phyloP scores from a whole-genome alignment of 257 asterid species.

The Dorcoceras hygrometricum region DNA sequence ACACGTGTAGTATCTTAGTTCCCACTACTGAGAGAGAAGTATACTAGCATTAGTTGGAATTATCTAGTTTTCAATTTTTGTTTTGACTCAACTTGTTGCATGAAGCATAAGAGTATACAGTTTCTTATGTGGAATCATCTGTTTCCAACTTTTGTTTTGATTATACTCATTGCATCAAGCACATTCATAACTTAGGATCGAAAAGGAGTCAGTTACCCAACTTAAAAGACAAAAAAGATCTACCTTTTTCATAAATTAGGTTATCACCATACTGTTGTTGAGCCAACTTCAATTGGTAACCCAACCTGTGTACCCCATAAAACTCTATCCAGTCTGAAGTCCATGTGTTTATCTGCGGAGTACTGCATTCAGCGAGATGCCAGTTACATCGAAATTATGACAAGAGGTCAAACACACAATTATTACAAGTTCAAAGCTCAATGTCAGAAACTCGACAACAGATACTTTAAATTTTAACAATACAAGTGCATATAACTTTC shows the following conservation, averaged over 20 bases:
- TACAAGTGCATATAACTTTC: neutral
- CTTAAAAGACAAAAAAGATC: neutral
- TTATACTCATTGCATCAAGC: neutral
- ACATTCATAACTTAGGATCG: neutral
- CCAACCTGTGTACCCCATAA: conserved; percentile 82
- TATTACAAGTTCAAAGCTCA: neutral
- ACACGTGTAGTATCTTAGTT: too few species aligned
- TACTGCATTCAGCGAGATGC: conserved; percentile 48
- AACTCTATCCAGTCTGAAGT: conserved; percentile 81
- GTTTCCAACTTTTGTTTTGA: too few species aligned
- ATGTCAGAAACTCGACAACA: neutral
- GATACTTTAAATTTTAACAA: neutral
- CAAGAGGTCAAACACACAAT: neutral
- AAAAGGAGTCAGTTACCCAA: conserved; percentile 1
- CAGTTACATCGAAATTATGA: conserved; percentile 11
- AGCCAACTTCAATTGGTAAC: conserved; percentile 78
- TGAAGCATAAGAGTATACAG: too few species aligned
- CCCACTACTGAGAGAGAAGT: too few species aligned
- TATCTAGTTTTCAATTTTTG: too few species aligned
- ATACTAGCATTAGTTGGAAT: too few species aligned
- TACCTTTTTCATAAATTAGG: conserved; percentile 79
- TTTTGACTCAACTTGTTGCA: too few species aligned
- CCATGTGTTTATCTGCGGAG: conserved; percentile 96
- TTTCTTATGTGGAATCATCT: neutral
- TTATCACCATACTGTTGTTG: conserved; percentile 79